phyloP scores from a whole-genome alignment of 768 basidiomycete genomes.

The Lyophyllum shimeji region DNA sequence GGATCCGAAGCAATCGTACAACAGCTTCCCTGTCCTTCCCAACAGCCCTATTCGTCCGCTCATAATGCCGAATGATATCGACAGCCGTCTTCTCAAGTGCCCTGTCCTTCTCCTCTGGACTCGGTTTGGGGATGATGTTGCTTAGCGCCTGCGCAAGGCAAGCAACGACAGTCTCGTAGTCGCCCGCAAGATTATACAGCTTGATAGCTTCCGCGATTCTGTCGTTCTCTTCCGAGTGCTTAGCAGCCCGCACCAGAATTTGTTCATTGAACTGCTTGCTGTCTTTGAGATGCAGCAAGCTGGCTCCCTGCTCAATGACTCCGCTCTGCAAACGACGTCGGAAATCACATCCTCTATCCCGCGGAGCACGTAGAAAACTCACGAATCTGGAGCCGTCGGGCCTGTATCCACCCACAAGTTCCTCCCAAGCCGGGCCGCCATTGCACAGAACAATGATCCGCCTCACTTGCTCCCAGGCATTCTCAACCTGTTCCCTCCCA shows the following conservation, averaged over 20 bases:
- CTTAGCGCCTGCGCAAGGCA: slow-evolving; percentile 89
- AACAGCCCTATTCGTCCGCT: slow-evolving; percentile 68
- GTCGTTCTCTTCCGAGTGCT: slow-evolving; percentile 79
- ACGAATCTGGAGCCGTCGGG: slow-evolving; percentile 89
- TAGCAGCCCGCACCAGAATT: slow-evolving; percentile 83
- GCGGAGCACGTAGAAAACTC: slow-evolving; percentile 29
- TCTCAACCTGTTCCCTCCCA: slow-evolving; percentile 84
- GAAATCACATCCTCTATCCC: neutral
- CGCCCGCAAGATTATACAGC: slow-evolving; percentile 92
- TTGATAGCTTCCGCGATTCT: slow-evolving; percentile 90
- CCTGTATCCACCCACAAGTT: slow-evolving; percentile 91
- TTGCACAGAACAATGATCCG: slow-evolving; percentile 80
- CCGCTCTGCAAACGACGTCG: slow-evolving; percentile 57
- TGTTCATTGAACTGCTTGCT: slow-evolving; percentile 71
- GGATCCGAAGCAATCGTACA: slow-evolving; percentile 71
- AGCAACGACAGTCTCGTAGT: slow-evolving; percentile 83
- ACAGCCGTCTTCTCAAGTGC: slow-evolving; percentile 71
- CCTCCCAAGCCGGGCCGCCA: slow-evolving; percentile 83
- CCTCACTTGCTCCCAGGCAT: slow-evolving; percentile 76
- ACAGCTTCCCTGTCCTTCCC: slow-evolving; percentile 76
- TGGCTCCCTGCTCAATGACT: slow-evolving; percentile 79
- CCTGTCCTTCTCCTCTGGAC: slow-evolving; percentile 59
- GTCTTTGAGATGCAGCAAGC: slow-evolving; percentile 71
- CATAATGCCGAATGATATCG: slow-evolving; percentile 80
- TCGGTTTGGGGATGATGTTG: slow-evolving; percentile 71